A percentile compares a stretch with the other conserved stretches of the same genome.
Evolutionary conservation across 352 stramenopile species (phyloP).

Genomic region (Thraustochytrium sp.): DNA sequence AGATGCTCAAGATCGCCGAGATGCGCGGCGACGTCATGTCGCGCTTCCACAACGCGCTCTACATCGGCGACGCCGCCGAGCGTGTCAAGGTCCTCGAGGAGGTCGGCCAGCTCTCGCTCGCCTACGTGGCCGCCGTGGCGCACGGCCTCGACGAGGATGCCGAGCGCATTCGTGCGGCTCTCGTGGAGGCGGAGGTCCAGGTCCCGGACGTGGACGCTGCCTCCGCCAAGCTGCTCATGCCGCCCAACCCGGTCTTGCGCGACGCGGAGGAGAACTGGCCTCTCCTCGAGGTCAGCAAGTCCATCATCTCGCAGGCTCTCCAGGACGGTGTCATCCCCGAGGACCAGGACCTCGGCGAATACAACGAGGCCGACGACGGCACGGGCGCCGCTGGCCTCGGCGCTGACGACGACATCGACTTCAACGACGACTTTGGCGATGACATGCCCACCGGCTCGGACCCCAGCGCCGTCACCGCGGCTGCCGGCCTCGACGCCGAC

Average conservation of each 20-base stretch:
- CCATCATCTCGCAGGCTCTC: constrained; percentile 57
- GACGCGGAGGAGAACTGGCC: constrained; percentile 91
- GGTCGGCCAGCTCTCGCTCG: constrained; percentile 88
- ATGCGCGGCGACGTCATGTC: constrained; percentile 96
- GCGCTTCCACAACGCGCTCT: constrained; percentile 96
- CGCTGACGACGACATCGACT: constrained; percentile 41
- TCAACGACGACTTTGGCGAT: constrained; percentile 49
- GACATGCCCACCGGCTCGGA: constrained; percentile 45
- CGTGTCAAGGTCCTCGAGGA: constrained; percentile 90
- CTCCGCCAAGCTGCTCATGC: constrained; percentile 57
- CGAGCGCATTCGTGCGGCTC: constrained; percentile 77
- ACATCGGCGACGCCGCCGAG: constrained; percentile 91
- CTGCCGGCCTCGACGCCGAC: constrained; percentile 59
- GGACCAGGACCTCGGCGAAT: constrained; percentile 23
- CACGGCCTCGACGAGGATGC: constrained; percentile 90
- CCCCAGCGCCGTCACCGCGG: background rate
- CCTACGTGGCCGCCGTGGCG: constrained; percentile 89
- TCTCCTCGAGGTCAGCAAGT: constrained; percentile 84
- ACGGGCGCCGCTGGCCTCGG: constrained; percentile 44
- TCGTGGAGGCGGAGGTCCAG: constrained; percentile 79
- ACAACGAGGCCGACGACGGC: constrained; percentile 42
- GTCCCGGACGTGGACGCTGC: constrained; percentile 46
- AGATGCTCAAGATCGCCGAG: constrained; percentile 99
- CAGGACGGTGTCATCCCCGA: constrained; percentile 28
- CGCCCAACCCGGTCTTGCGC: constrained; percentile 48